Conservation (phyloP, 495 filamentous ascomycete species). For the Penicillium egyptiacum region DNA sequence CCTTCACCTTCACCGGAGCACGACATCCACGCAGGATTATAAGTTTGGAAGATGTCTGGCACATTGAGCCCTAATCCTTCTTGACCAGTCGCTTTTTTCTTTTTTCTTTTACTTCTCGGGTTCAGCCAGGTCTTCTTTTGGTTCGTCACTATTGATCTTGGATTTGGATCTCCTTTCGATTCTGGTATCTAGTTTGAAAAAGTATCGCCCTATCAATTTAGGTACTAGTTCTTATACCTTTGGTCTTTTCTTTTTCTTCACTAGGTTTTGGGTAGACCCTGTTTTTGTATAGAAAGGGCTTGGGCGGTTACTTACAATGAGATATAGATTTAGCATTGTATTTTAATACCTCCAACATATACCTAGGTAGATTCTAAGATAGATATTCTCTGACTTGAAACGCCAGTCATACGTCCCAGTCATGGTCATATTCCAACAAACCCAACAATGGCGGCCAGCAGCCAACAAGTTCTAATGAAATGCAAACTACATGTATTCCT, state of each 20-base stretch:
- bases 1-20: conserved; percentile 4
- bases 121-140: conserved; percentile 8
- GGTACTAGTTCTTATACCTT: conserved; percentile 6
- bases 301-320: neutral
- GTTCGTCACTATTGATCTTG: neutral
- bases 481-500: neutral
- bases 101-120: conserved; percentile 8
- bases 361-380: neutral
- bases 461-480: no score
- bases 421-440: neutral
- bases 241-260: neutral
- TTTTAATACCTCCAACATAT: neutral
- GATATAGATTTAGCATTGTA: neutral
- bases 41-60: conserved; percentile 16
- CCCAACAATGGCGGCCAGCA: neutral
- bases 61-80: conserved; percentile 10
- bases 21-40: conserved; percentile 3
- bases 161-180: conserved; percentile 1
- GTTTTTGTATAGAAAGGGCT: neutral
- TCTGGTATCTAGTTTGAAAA: conserved; percentile 22
- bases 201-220: conserved; percentile 19
- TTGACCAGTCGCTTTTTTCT: conserved; percentile 4
- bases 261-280: neutral
- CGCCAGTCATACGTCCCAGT: neutral
- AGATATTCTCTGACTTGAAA: neutral